Evolutionary conservation across 179 eudicot species (phyloP), one percentile per base, ranked within the genome.

Genomic region (Camellia oleifera): DNA sequence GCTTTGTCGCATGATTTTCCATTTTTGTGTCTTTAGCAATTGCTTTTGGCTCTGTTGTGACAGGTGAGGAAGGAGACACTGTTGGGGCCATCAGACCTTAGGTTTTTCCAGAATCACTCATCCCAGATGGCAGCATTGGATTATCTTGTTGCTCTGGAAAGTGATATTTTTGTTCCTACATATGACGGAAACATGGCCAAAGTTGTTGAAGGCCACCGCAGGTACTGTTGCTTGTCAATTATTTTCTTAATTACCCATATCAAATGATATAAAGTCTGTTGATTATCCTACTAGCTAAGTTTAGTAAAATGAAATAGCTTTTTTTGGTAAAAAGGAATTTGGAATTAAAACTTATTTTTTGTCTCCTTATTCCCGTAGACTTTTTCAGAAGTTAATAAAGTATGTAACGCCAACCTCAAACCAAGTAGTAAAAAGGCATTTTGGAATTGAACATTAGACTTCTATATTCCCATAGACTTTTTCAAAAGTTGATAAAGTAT

Each of bases 161-260:
- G 94, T 82, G 94, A 91, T 75, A 89, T 91, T 76, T 91, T 91
- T 64, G 80, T 88, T 58, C 94, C 94, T 53, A 91, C 94, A 15
- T 91, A 89, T 83, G 94, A 91, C 79, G 94, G 94, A 71, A 91
- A 91, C 82, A 91, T 91, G 94, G 94, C 94, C 45, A 91, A 91
- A 81, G 94, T 91, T 77, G 94, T 91, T 5, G 92, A 89, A 78
- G 94, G 94, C 32, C 92, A 91, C 79, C 89, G 94, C 77, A 89
- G 94, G 94, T 91, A 88, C 76, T 79, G 50, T 69, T 56, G 4
- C 50, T 54, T 56, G 57, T 66, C 44, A 15, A 56, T 67, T 45
- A 10, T 23, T 2, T 13, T 44, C 66, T 15, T 74, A 40, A 14
- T 32, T 58, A n/a, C 62, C 14, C 17, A 14, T 56, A 18, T 26